phyloP scores from a whole-genome alignment of 2,329 filamentous ascomycete species.

The Myriosclerotinia curreyana region DNA sequence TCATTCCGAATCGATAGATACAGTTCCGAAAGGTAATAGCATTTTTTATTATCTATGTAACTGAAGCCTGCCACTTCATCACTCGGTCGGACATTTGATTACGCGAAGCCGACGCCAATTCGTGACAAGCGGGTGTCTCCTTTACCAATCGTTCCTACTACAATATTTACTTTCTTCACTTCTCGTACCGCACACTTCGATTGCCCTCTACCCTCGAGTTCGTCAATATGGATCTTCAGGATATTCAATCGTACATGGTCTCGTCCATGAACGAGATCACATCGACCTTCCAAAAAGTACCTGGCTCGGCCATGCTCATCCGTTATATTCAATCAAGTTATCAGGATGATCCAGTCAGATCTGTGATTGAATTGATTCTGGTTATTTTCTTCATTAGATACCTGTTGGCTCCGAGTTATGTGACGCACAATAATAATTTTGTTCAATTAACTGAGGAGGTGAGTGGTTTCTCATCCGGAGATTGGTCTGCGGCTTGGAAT shows the following conservation, averaged over 20 bases:
- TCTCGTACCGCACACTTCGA: not conserved
- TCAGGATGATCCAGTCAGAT: conserved; percentile 93
- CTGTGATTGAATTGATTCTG: conserved; percentile 86
- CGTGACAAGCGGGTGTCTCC: conserved; percentile 5
- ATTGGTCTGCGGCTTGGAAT: not conserved
- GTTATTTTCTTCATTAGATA: conserved; percentile 96
- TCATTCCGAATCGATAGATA: not conserved
- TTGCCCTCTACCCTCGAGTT: not conserved
- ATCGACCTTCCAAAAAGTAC: conserved; percentile 79
- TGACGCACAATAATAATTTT: conserved; percentile 83
- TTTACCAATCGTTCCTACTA: not conserved
- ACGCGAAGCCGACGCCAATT: conserved; percentile 17
- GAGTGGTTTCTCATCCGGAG: conserved; percentile 27
- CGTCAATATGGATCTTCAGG: conserved; percentile 59
- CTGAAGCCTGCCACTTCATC: not conserved
- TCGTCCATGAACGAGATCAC: conserved; percentile 52
- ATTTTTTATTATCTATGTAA: not conserved
- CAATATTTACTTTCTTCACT: not conserved
- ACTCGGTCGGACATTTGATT: conserved; percentile 18
- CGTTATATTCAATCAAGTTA: conserved; percentile 97
- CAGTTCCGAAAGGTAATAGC: not conserved
- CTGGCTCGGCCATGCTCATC: conserved; percentile 88
- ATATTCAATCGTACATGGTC: conserved; percentile 54
- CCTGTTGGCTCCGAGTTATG: conserved; percentile 86
- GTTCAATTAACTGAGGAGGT: conserved; percentile 84